Evolutionary conservation across 495 filamentous ascomycete species (phyloP), one percentile per base, ranked within the genome.

Genomic region (Penicillium robsamsonii): DNA sequence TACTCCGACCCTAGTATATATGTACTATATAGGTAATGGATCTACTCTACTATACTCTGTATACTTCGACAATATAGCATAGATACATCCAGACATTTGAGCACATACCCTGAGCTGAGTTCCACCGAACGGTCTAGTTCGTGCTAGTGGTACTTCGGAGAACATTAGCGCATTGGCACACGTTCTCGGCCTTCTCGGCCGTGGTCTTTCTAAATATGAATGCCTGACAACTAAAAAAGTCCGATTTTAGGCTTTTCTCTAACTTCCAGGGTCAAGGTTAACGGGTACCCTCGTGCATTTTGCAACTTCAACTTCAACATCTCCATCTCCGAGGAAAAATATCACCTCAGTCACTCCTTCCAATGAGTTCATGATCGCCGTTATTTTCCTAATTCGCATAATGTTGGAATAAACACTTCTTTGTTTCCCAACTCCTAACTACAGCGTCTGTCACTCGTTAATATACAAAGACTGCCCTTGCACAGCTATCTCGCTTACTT

Each of bases 111-210:
- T 27, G 24, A 22, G 53, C 11, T 27, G 24, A 52, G 35, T 53
- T 58, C 65, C 62, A 67, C 62, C 58, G 65, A 65, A 60, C 65
- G 62, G 58, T 65, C 65, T 67, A 67, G 65, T 65, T 57, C 62
- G 59, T 57, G 27, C 40, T 51, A 51, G 48, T 42, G 22, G 25
- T 29, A 29, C 35, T 50, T n/a, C 15, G 25, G 20, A 7, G 33
- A 4, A 18, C 38, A 12, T 5, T 62, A 55, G 63, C 54, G 53
- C 46, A 30, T 22, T 29, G 42, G 18, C 31, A 31, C 11, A 25
- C 27, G 46, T 40, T 53, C 45, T 60, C 42, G 57, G 57, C 56
- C 57, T 66, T 56, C 33, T 37, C 33, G 33, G 12, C 33, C 33
- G 40, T 50, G 11, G 17, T 17, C 11, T 29, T 31, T 52, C 20